Base-by-base conservation (phyloP, 1,284 basidiomycete genomes). In the Fomitopsis schrenkii region DNA sequence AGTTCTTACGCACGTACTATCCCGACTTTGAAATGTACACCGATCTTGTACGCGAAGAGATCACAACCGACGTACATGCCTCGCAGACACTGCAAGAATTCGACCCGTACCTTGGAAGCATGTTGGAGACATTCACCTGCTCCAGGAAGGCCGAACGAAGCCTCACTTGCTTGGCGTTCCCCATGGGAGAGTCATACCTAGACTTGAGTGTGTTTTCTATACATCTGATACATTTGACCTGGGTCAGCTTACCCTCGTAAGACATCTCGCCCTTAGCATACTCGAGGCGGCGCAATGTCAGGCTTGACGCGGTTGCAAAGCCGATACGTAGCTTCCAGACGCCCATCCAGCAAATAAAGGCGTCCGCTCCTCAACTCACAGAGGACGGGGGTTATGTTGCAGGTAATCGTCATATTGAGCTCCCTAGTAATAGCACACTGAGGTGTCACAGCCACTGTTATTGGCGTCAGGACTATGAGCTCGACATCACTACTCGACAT, bases 11-110 rank as follows among this genome's bases (percentile, higher is more conserved):
- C 54, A 84, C 83, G 15, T 80, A 82, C 71, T 80, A 87, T 62
- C 88, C 90, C 2, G 89, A 92, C 63, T 78, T 87, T n/a, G 87
- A 91, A 62, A 77, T 92, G 36, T 75, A 88, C 7, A 73, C 80
- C 35, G 85, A 90, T 33, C 72, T 92, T 30, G 79, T 92, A 52
- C 74, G 82, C 55, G 79, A 83, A 22, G 77, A 84, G 62, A 73
- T 90, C 15, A 71, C 76, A 28, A 74, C 76, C 54, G 84, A 87
- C 53, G 74, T 76, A 12, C 73, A 68, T 41, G 59, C 75, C 48
- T 62, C 67, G 35, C 71, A 69, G n/a, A 65, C 71, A 14, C 68
- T 81, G 9, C 64, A 75, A 33, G 59, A 62, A 17, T 87, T 86
- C 58, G 83, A 91, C 68, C 84, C 86, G 19, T 80, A 79, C 48